Percentiles rank a stretch among this genome's conserved stretches.
Conservation (phyloP, 495 filamentous ascomycete species). For the Xylaria curta region DNA sequence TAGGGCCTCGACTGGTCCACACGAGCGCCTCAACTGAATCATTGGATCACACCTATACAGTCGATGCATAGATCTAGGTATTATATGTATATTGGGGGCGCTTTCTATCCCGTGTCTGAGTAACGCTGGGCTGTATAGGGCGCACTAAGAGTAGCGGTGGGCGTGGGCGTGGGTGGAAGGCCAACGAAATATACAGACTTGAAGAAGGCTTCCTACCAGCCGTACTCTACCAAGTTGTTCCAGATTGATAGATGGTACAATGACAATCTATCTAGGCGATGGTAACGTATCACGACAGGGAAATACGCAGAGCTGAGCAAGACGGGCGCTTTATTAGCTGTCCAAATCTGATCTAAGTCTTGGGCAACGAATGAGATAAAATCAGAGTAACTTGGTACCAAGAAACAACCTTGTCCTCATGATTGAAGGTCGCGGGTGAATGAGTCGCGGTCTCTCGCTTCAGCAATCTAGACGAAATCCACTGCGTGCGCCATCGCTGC, state of each 20-base stretch:
- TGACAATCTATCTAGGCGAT: slow-evolving; percentile 18
- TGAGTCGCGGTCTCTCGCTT: neutral
- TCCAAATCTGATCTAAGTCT: neutral
- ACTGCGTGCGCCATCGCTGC: neutral
- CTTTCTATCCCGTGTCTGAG: neutral
- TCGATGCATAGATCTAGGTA: slow-evolving; percentile 8
- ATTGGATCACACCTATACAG: neutral
- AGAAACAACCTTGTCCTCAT: slow-evolving; percentile 7
- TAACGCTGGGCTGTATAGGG: neutral
- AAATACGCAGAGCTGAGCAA: slow-evolving; percentile 21
- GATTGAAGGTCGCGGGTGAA: neutral
- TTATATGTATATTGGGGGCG: neutral
- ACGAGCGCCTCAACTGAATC: slow-evolving; percentile 5
- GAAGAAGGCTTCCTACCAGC: neutral
- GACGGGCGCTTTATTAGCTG: slow-evolving; percentile 13
- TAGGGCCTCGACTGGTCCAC: slow-evolving; percentile 21
- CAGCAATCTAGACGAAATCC: neutral
- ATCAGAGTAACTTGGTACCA: neutral
- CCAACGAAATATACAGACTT: neutral
- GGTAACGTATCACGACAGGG: slow-evolving; percentile 22
- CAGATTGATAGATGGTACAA: slow-evolving; percentile 4
- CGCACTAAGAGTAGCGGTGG: neutral
- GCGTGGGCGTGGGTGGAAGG: neutral
- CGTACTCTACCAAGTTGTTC: neutral
- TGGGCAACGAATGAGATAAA: slow-evolving; percentile 1